Conservation (phyloP, 495 filamentous ascomycete species). For the Pyrenopolyporus hunteri region DNA sequence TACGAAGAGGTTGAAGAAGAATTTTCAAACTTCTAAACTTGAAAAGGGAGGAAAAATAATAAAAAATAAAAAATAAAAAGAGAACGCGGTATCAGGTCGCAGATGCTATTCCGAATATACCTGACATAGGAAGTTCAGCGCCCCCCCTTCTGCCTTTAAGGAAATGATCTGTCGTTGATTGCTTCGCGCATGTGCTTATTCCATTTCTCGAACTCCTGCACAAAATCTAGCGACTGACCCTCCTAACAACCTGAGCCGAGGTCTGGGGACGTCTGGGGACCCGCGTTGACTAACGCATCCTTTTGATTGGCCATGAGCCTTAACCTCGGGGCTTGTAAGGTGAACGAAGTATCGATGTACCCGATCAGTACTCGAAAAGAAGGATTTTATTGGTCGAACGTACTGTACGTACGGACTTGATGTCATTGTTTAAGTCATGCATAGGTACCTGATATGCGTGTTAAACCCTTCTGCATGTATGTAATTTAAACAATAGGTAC, state of each 20-base stretch:
- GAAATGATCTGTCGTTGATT: no score
- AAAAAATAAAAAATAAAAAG: no score
- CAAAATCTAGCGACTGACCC: slow-evolving; percentile 7
- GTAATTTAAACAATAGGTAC: not conserved
- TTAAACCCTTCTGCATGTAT: not conserved
- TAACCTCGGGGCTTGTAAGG: slow-evolving; percentile 15
- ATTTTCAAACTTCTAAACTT: no score
- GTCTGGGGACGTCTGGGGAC: slow-evolving; percentile 7
- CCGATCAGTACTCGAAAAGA: no score
- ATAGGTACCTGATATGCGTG: no score
- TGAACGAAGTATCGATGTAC: not conserved
- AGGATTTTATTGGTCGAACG: not conserved
- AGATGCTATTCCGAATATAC: no score
- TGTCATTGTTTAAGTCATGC: slow-evolving; percentile 3
- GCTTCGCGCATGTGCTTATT: slow-evolving; percentile 16
- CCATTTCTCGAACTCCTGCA: not conserved
- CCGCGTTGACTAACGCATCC: not conserved
- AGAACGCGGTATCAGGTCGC: no score
- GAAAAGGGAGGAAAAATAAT: no score
- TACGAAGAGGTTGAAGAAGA: no score
- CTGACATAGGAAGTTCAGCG: no score
- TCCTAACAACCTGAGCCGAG: slow-evolving; percentile 10
- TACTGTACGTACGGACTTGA: not conserved
- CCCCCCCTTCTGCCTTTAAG: no score
- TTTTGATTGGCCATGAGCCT: slow-evolving; percentile 7